These are phyloP conservation scores for Penicillium sp. DNA, from an alignment of 2,329 filamentous ascomycete genomes.

Conservation along the genomic window DNA sequence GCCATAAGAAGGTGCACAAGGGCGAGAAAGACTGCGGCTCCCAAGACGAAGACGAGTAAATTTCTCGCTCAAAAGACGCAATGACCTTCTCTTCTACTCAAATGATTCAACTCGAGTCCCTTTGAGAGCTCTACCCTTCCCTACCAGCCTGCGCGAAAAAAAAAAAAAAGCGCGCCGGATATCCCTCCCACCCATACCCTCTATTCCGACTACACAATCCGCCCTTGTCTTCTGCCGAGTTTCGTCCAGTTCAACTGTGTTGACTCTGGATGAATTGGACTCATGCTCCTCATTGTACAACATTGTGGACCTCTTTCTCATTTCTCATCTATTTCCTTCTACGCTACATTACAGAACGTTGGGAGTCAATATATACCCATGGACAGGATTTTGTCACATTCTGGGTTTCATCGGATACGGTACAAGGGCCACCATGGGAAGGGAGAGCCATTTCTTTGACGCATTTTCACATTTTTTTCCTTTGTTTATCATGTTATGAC, in stretches of 20 bases:
- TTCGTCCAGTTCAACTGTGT: conserved; percentile 18
- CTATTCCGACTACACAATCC: background rate
- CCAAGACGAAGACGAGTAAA: conserved; percentile 44
- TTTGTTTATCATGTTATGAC: conserved; percentile 33
- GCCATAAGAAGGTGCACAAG: conserved; percentile 96
- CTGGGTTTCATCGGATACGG: conserved; percentile 12
- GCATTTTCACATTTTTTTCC: conserved; percentile 24
- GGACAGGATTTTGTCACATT: conserved; percentile 3
- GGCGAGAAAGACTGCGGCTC: conserved; percentile 50
- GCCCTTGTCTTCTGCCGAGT: conserved; percentile 4
- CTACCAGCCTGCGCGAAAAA: conserved; percentile 3
- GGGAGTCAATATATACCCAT: conserved; percentile 6
- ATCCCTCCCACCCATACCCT: conserved; percentile 4
- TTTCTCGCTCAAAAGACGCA: background rate
- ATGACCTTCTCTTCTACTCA: conserved; percentile 12
- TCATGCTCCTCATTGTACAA: conserved; percentile 31
- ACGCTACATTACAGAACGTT: conserved; percentile 5
- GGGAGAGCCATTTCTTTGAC: conserved; percentile 13
- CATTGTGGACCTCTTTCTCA: conserved; percentile 18
- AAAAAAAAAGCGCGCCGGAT: background rate
- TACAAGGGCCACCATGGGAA: conserved; percentile 6
- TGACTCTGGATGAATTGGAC: conserved; percentile 2
- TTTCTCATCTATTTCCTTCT: background rate
- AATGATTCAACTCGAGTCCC: conserved; percentile 1
- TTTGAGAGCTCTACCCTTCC: conserved; percentile 10